phyloP scores from a whole-genome alignment of 805 yeast species.

The Saccharomycopsis amapae region DNA sequence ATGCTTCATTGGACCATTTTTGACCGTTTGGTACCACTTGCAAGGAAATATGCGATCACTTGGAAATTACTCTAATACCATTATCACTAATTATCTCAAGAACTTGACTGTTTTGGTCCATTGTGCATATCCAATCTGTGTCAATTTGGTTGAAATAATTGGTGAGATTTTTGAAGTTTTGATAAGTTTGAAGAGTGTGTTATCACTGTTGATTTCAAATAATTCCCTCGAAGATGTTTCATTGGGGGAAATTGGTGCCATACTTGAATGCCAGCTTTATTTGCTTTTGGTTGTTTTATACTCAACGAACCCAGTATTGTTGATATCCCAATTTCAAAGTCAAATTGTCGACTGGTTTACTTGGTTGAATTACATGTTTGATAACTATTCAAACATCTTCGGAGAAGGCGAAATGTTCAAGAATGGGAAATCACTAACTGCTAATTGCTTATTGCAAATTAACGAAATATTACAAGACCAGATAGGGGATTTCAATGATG shows the following conservation, averaged over 20 bases:
- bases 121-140: constrained; percentile 12
- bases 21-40: constrained; percentile 12
- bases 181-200: background rate
- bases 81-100: constrained; percentile 12
- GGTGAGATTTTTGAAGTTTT: constrained; percentile 12
- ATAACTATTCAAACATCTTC: constrained; percentile 13
- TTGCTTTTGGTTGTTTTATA: constrained; percentile 14
- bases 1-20: constrained; percentile 14
- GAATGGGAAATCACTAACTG: constrained; percentile 11
- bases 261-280: constrained; percentile 15
- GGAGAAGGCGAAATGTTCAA: constrained; percentile 7
- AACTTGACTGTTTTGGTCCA: constrained; percentile 13
- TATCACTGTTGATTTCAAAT: background rate
- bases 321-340: constrained; percentile 4
- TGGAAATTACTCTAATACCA: constrained; percentile 12
- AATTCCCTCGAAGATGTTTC: background rate
- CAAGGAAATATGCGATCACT: constrained; percentile 5
- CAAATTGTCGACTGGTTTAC: constrained; percentile 6
- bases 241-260: constrained; percentile 9
- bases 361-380: constrained; percentile 20
- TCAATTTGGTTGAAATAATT: constrained; percentile 2
- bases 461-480: constrained; percentile 9
- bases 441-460: constrained; percentile 18
- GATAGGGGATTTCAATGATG: background rate
- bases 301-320: background rate